Evolutionary conservation across 2,329 filamentous ascomycete species (phyloP).

Genomic region (Xenosphaeropsis pyriputrescens): DNA sequence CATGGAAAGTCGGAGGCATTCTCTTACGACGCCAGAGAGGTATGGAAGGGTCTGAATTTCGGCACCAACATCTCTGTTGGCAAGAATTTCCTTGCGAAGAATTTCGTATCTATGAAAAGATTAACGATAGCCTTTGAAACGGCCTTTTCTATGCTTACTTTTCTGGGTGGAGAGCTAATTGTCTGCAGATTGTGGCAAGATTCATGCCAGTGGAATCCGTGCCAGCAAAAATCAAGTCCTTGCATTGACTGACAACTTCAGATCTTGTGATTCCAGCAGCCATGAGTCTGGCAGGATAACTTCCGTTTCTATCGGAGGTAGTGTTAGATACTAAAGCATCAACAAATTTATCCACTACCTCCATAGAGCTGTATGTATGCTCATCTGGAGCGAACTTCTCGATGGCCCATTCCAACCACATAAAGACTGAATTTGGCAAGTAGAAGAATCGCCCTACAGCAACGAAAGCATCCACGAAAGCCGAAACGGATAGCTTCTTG

Average conservation of each 20-base stretch:
- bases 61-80: slow-evolving; percentile 7
- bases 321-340: slow-evolving; percentile 19
- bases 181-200: slow-evolving; percentile 29
- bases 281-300: slow-evolving; percentile 31
- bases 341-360: slow-evolving; percentile 27
- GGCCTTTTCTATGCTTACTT: slow-evolving; percentile 15
- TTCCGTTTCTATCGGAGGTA: slow-evolving; percentile 20
- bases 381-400: slow-evolving; percentile 22
- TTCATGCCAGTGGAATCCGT: slow-evolving; percentile 38
- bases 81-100: slow-evolving; percentile 19
- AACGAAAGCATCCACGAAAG: slow-evolving; percentile 38
- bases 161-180: slow-evolving; percentile 25
- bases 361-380: slow-evolving; percentile 18
- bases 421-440: slow-evolving; percentile 26
- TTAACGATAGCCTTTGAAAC: not conserved
- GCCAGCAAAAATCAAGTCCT: slow-evolving; percentile 38
- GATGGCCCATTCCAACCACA: slow-evolving; percentile 15
- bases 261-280: slow-evolving; percentile 23
- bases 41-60: slow-evolving; percentile 23
- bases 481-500: slow-evolving; percentile 22
- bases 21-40: slow-evolving; percentile 31
- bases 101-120: slow-evolving; percentile 14
- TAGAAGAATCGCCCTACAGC: slow-evolving; percentile 39
- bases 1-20: slow-evolving; percentile 32
- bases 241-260: slow-evolving; percentile 33